These are phyloP conservation scores for sunflower (Helianthus annuus) DNA, from an alignment of 129 eudicot species.

Conservation along the genomic window HanXRQr2.0-SUNRISE NC_035440.2:57072047-57072546, in stretches of 20 bases:
- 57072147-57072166: constrained; percentile 41
- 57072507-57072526: constrained; percentile 7
- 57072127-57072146: constrained; percentile 53
- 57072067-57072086: constrained; percentile 40
- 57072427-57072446: constrained; percentile 18
- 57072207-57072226: constrained; percentile 34
- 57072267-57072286: constrained; percentile 16
- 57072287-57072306: constrained; percentile 26
- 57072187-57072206: constrained; percentile 55
- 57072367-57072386: constrained; percentile 49
- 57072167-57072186: constrained; percentile 32
- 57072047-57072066: constrained; percentile 26
- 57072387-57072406: constrained; percentile 43
- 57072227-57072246: constrained; percentile 6
- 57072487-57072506: constrained; percentile 33
- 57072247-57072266: neutral
- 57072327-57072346: constrained; percentile 37
- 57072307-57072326: constrained; percentile 25
- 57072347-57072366: constrained; percentile 31
- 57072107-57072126: constrained; percentile 59
- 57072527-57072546: constrained; percentile 5
- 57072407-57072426: constrained; percentile 32
- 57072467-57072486: constrained; percentile 46
- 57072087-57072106: constrained; percentile 38
- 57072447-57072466: constrained; percentile 21